Conservation (phyloP, 2,329 filamentous ascomycete genomes). For the Ilyonectria destructans region DNA sequence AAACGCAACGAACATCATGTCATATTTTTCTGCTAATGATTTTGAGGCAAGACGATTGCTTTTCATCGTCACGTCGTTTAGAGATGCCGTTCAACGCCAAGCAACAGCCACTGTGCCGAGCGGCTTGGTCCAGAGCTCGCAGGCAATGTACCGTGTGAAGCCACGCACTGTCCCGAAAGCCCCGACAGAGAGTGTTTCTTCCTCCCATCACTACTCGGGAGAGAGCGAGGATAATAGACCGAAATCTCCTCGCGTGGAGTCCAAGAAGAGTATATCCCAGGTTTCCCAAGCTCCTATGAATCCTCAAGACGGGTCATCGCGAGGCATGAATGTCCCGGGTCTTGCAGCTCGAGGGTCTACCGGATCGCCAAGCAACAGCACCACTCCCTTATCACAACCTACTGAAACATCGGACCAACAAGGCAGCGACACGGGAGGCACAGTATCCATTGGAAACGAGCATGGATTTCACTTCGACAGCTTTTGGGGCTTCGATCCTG, state of each 20-base stretch:
- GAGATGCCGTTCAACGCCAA: constrained; percentile 37
- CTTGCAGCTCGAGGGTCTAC: not conserved
- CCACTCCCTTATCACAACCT: not conserved
- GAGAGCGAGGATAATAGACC: no score
- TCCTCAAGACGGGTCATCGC: not conserved
- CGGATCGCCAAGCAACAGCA: constrained; percentile 2
- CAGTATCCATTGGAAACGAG: not conserved
- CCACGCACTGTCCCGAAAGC: not conserved
- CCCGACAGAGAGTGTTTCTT: not conserved
- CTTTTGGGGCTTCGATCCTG: not conserved
- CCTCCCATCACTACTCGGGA: not conserved
- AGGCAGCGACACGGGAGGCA: not conserved
- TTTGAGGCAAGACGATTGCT: constrained; percentile 65
- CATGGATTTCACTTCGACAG: not conserved
- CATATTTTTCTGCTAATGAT: constrained; percentile 65
- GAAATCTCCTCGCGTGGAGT: not conserved
- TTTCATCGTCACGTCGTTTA: constrained; percentile 67
- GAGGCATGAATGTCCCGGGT: constrained; percentile 9
- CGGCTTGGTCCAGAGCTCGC: not conserved
- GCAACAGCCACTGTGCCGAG: not conserved
- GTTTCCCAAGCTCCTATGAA: constrained; percentile 22
- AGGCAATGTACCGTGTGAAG: not conserved
- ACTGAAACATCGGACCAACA: not conserved
- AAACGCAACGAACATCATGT: constrained; percentile 65
- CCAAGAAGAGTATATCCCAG: constrained; percentile 1